Percentiles rank a stretch among this genome's conserved stretches.
Conservation (phyloP, 129 eudicot species). For the Deinandra increscens region DNA sequence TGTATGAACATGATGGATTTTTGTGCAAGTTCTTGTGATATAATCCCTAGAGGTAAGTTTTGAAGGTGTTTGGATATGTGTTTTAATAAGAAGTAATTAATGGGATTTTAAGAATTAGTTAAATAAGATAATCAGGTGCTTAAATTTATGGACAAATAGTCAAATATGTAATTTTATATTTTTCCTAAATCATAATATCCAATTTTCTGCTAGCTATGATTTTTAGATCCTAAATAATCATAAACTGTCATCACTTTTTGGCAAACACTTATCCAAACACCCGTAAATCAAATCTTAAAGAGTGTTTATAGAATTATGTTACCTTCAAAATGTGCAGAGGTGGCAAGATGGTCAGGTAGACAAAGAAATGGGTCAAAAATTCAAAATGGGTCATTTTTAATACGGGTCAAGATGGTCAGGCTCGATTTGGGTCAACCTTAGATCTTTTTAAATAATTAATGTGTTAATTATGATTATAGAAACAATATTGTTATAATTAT, state of each 20-base stretch:
- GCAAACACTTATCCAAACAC: not conserved
- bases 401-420: not conserved
- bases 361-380: slow-evolving; percentile 6
- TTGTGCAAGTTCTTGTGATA: slow-evolving; percentile 8
- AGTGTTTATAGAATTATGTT: slow-evolving; percentile 5
- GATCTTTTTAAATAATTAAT: too few relatives aligned
- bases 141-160: too few relatives aligned
- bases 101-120: too few relatives aligned
- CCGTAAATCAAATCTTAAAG: slow-evolving; percentile 1
- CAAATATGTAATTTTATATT: too few relatives aligned
- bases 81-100: too few relatives aligned
- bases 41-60: too few relatives aligned
- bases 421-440: not conserved
- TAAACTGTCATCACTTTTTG: not conserved
- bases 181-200: not conserved
- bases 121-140: too few relatives aligned
- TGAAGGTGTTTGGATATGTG: too few relatives aligned
- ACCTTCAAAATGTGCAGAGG: slow-evolving; percentile 14
- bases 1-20: slow-evolving; percentile 5
- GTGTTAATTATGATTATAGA: not conserved
- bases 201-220: not conserved
- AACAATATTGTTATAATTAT: not conserved
- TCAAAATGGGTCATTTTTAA: not conserved
- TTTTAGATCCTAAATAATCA: slow-evolving; percentile 1
- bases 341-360: not conserved